Base-by-base conservation (phyloP, 192 early-diverging fungal genomes). In the Allomyces javanicus region DNA sequence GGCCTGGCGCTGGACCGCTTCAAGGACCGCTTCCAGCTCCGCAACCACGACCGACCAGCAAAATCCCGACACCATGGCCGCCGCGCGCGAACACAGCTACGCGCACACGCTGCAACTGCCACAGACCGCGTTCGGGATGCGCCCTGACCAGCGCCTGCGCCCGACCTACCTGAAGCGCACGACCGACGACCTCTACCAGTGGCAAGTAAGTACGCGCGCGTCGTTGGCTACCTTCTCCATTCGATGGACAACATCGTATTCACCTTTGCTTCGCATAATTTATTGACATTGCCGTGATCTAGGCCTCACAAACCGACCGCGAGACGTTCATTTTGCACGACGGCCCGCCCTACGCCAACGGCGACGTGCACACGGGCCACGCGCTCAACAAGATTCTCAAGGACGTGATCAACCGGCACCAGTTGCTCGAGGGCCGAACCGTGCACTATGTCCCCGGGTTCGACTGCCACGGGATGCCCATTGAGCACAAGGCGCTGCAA, bases 301-400 rank as follows among this genome's bases (percentile, higher is more conserved):
- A 25, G 44, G 33, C 79, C 66, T 77, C 23, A 73, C 80, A 62
- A 83, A 86, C 72, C 85, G 85, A 63, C 69, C 78, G 17, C 80
- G 82, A n/a, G 76, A 77, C 6, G n/a, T 90, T 87, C 80, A 76
- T 88, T 10, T 76, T 88, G 62, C 88, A 90, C 63, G 88, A 90
- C 69, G 87, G 88, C 23, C 88, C 88, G 43, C 88, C 88, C 24
- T 90, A 90, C 70, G 88, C 87, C 44, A 87, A 90, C 70, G 88
- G 87, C 25, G 77, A 78, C 63, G 72, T 88, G 23, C 86, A 90
- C 70, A 78, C 82, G 63, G 84, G 82, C 73, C 88, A 90, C 64
- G 86, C 86, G 43, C 78, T 90, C 74, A 90, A 90, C 77, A 88
- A 87, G 74, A 78, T 90, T 61, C 77, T 89, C 24, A 90, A 90